Evolutionary conservation across 1,284 basidiomycete species (phyloP).

Genomic region (Pascua sp.): DNA sequence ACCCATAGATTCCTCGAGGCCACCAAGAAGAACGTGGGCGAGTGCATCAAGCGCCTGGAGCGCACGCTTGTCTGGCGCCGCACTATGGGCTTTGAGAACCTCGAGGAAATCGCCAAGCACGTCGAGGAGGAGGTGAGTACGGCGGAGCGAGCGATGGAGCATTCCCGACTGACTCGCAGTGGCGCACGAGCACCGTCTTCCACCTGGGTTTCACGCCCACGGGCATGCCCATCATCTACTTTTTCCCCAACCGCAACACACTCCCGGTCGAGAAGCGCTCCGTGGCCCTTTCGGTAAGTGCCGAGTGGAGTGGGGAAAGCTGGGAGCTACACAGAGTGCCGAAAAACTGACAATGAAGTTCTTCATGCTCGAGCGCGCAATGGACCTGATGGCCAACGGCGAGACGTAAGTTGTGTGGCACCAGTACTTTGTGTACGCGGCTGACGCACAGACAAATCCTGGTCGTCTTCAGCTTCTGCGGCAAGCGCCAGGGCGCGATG

Average conservation of each 20-base stretch:
- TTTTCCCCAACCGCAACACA: slow-evolving; percentile 39
- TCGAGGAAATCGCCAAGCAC: slow-evolving; percentile 28
- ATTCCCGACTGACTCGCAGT: slow-evolving; percentile 11
- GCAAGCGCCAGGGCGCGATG: slow-evolving; percentile 40
- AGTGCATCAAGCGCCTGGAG: background rate
- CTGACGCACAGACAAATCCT: background rate
- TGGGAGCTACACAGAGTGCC: no score
- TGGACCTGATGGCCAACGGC: slow-evolving; percentile 37
- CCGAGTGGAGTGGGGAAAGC: slow-evolving; percentile 1
- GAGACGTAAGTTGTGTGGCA: slow-evolving; percentile 27
- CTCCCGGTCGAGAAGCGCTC: slow-evolving; percentile 25
- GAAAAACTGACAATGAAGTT: slow-evolving; percentile 7
- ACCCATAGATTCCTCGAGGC: no score
- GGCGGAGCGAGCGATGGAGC: background rate
- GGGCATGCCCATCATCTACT: slow-evolving; percentile 37
- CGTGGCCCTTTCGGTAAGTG: no score
- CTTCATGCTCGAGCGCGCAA: slow-evolving; percentile 19
- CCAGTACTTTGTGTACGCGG: background rate
- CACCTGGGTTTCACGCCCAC: slow-evolving; percentile 33
- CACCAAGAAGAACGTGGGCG: no score
- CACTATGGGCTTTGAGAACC: slow-evolving; percentile 19
- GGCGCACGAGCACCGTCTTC: slow-evolving; percentile 33
- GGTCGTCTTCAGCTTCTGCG: slow-evolving; percentile 42
- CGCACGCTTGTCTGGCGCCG: background rate
- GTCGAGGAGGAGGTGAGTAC: slow-evolving; percentile 17